Evolutionary conservation across 805 yeast genomes (phyloP).

Genomic region (Suhomyces vadensis): DNA sequence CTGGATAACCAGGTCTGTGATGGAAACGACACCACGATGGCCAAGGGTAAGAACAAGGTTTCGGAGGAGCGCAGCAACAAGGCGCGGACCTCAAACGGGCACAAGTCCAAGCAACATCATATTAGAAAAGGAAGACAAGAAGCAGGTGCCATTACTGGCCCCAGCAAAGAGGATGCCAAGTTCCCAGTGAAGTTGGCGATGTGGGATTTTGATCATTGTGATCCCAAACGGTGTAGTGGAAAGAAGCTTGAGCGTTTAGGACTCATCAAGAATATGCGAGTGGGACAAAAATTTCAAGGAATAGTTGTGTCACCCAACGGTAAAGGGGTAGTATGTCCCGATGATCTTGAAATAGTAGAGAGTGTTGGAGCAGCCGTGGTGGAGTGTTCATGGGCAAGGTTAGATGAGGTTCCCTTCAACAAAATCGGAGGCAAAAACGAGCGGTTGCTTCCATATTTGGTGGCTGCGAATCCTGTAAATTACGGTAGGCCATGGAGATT

Average conservation of each 20-base stretch:
- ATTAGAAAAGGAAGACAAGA: conserved; percentile 41
- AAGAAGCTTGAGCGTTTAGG: conserved; percentile 91
- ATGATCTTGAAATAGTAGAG: conserved; percentile 77
- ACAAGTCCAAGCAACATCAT: conserved; percentile 55
- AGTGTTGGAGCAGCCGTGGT: conserved; percentile 92
- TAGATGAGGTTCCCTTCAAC: conserved; percentile 94
- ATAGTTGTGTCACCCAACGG: conserved; percentile 93
- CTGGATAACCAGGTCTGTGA: background rate
- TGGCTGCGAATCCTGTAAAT: conserved; percentile 96
- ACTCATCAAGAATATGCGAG: conserved; percentile 68
- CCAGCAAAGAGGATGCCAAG: conserved; percentile 25
- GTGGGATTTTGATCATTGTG: conserved; percentile 99
- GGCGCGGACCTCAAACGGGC: conserved; percentile 52
- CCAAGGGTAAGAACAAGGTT: conserved; percentile 56
- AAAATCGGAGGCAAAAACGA: conserved; percentile 91
- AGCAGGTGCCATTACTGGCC: conserved; percentile 17
- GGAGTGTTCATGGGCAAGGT: conserved; percentile 97
- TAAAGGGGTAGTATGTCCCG: conserved; percentile 83
- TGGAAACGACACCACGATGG: conserved; percentile 34
- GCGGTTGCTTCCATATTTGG: conserved; percentile 83
- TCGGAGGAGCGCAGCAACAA: conserved; percentile 41
- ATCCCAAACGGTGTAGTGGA: conserved; percentile 96
- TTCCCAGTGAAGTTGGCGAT: conserved; percentile 89
- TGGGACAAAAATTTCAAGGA: conserved; percentile 95
- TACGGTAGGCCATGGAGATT: conserved; percentile 95